Evolutionary conservation across 2,329 filamentous ascomycete genomes (phyloP), one percentile per base, ranked within the genome.

Genomic region (Periglandula ipomoeae): DNA sequence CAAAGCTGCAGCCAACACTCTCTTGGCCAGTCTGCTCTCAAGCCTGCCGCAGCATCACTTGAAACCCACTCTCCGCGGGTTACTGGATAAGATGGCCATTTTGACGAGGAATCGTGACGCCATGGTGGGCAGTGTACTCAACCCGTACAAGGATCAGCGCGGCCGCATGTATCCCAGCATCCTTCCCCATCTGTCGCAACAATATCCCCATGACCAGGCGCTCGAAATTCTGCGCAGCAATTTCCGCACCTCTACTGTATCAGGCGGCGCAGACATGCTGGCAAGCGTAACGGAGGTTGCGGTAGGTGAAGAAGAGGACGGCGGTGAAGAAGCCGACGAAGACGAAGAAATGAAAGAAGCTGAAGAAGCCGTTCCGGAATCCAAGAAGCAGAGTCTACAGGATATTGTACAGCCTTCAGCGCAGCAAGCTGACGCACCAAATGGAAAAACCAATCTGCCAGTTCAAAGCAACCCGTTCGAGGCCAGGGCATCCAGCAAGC

Each of bases 21-120:
- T 96, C 15, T 72, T 96, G 11, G 72, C 79, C 4, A 58, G 72
- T 5, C 65, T 87, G 1, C 71, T 94, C 19, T 74, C 75, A 17
- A 72, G 74, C 50, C 66, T 93, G 3, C 81, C 84, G 1, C 79
- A 85, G 49, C 72, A 80, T 44, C 74, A 81, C 60, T 67, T 95
- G 34, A 78, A 85, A n/a, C 79, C 84, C 8, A 79, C 85, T 2
- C 62, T 88, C 19, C 83, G 91, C 46, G 78, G 82, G 10, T 79
- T 88, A 44, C 74, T 95, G 53, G 89, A 96, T 60, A 85, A 87
- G 54, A 87, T 87, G 3, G 85, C 88, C 19, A 84, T 95, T 49
- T 69, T 95, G 20, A 78, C 74, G 5, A 74, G 76, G 51, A 75
- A 84, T 62, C 82, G 81, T 60, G 73, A 82, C 27, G 84, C 86